These are phyloP conservation scores for Angomonas deanei DNA, from an alignment of 208 protist genomes.

Conservation along the genomic window DNA sequence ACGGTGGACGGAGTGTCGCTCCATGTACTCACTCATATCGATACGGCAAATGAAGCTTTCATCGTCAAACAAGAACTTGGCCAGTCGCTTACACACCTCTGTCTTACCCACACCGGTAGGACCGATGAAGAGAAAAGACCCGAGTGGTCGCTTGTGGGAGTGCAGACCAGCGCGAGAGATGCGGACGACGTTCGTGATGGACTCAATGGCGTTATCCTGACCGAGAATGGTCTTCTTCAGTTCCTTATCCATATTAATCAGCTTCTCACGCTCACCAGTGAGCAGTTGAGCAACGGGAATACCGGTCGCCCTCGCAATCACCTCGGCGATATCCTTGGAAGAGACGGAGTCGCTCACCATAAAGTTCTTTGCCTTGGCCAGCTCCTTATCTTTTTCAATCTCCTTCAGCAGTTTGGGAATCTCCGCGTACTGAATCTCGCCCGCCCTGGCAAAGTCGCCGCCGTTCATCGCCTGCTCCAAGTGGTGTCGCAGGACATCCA, in stretches of 20 bases:
- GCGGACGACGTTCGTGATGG: slow-evolving; percentile 94
- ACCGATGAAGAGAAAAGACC: slow-evolving; percentile 96
- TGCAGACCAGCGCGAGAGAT: slow-evolving; percentile 93
- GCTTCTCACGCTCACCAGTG: slow-evolving; percentile 85
- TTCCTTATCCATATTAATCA: slow-evolving; percentile 80
- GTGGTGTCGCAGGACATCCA: slow-evolving; percentile 76
- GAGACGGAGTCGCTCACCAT: slow-evolving; percentile 94
- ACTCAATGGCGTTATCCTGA: slow-evolving; percentile 94
- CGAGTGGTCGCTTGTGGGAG: slow-evolving; percentile 85
- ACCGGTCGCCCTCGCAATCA: slow-evolving; percentile 96
- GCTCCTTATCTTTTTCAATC: slow-evolving; percentile 76
- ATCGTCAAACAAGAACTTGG: slow-evolving; percentile 95
- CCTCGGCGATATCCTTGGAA: slow-evolving; percentile 91
- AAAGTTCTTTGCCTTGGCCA: slow-evolving; percentile 90
- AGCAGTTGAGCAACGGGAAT: slow-evolving; percentile 95
- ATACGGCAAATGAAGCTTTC: slow-evolving; percentile 96
- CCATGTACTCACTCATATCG: slow-evolving; percentile 99
- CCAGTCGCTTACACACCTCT: slow-evolving; percentile 95
- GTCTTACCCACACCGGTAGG: slow-evolving; percentile 96
- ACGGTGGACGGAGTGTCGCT: slow-evolving; percentile 92
- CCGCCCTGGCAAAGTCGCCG: slow-evolving; percentile 71
- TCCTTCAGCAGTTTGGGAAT: slow-evolving; percentile 84
- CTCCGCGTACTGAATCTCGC: slow-evolving; percentile 71
- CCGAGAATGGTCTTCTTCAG: slow-evolving; percentile 93
- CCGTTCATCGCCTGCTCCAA: slow-evolving; percentile 76